phyloP scores from a whole-genome alignment of 371 early-diverging fungal species.

The Mucor velutinosus region DNA sequence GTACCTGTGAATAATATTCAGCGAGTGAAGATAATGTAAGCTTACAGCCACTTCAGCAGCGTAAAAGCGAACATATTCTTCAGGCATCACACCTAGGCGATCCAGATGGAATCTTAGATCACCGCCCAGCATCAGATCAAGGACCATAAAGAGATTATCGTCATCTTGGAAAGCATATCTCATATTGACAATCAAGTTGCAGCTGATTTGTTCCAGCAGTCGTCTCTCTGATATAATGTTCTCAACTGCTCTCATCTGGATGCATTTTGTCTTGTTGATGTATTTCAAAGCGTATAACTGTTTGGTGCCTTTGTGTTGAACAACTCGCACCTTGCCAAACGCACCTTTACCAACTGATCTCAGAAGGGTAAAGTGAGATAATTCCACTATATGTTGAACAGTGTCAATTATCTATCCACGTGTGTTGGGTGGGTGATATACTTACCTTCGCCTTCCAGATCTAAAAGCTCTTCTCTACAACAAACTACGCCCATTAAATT shows the following conservation, averaged over 20 bases:
- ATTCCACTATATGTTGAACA: conserved; percentile 27
- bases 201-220: conserved; percentile 54
- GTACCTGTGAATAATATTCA: conserved; percentile 58
- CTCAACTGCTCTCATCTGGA: conserved; percentile 57
- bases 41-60: conserved; percentile 76
- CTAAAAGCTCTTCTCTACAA: conserved; percentile 40
- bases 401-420: background rate
- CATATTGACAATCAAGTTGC: conserved; percentile 66
- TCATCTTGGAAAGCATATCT: conserved; percentile 86
- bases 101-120: conserved; percentile 85
- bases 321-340: conserved; percentile 84
- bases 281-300: conserved; percentile 64
- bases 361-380: conserved; percentile 70
- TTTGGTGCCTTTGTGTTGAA: conserved; percentile 79
- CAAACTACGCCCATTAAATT: conserved; percentile 45
- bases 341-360: conserved; percentile 77
- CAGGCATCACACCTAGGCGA: conserved; percentile 59
- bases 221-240: conserved; percentile 64
- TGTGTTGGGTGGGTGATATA: background rate
- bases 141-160: conserved; percentile 77
- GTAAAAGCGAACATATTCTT: conserved; percentile 81
- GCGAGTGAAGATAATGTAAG: conserved; percentile 71
- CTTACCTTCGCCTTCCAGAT: conserved; percentile 49
- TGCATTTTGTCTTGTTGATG: conserved; percentile 62
- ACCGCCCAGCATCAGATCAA: conserved; percentile 88